Evolutionary conservation across 805 yeast species (phyloP), one percentile per base, ranked within the genome.

Genomic region (Lipomyces yamadae): DNA sequence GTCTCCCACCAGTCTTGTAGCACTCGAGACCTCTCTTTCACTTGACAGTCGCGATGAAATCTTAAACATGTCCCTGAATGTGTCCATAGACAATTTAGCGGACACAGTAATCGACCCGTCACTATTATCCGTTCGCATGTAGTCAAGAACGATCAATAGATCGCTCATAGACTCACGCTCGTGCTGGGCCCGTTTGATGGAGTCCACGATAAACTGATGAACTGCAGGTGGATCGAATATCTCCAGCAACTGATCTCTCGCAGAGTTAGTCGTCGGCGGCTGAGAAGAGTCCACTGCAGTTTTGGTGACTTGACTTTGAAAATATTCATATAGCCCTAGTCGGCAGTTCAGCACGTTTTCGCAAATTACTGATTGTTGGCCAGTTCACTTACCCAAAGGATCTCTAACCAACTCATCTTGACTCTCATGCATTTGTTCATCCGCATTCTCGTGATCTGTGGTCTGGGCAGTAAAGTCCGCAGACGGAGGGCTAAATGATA

Each of bases 1-100:
- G 52, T 66, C 69, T 3, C 67, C 69, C 29, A 66, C 35, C n/a
- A 55, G 34, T 32, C 32, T 33, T 15, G 60, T 50, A 8, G 30
- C n/a, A 4, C 10, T 3, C 34, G 54, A 29, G 34, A 58, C 29
- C 7, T 35, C 29, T n/a, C 56, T 34, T 1, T 33, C 42, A n/a
- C 50, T 33, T 18, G 29, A n/a, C 18, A 42, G 6, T 52, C 56
- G 52, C 15, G 64, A 56, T 15, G 35, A 37, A 57, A 18, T n/a
- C 8, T 34, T n/a, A 29, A 56, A 56, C 24, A 39, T 11, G n/a
- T 56, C 48, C n/a, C 3, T 18, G 15, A 56, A 56, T 3, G 30
- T 29, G 10, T 56, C 59, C 59, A 52, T 56, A 29, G 59, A 48
- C 15, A 39, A 29, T 4, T 56, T 13, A 24, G 59, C 24, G 6